phyloP scores from a whole-genome alignment of 1,139 yeast species.

The Yamadazyma dendronema region DNA sequence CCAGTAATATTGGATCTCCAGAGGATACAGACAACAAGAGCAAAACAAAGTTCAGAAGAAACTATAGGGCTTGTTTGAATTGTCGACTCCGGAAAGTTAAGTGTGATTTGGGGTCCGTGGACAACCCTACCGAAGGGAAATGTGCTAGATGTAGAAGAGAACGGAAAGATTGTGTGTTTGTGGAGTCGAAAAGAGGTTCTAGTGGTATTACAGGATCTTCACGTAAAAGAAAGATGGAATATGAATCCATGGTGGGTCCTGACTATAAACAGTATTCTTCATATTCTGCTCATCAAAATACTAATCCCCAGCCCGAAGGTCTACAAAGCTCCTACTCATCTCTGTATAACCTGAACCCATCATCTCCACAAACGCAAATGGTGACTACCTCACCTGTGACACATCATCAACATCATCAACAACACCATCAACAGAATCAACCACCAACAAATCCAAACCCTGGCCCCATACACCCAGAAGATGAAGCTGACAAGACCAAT shows the following conservation, averaged over 20 bases:
- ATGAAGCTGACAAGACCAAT: too few species aligned
- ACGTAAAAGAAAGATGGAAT: conserved; percentile 25
- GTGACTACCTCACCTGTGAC: neutral
- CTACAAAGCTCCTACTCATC: neutral
- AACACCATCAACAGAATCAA: neutral
- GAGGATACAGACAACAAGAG: neutral
- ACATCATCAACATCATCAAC: neutral
- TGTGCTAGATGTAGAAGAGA: conserved; percentile 85
- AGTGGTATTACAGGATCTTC: conserved; percentile 30
- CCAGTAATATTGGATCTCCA: neutral
- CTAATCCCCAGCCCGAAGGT: too few species aligned
- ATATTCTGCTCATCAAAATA: too few species aligned
- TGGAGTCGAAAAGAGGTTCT: conserved; percentile 62
- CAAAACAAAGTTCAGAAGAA: conserved; percentile 46
- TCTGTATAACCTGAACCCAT: neutral
- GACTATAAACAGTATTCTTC: neutral
- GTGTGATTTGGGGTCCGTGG: conserved; percentile 79
- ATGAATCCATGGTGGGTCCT: neutral
- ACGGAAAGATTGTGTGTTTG: conserved; percentile 76
- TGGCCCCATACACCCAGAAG: too few species aligned
- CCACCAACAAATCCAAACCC: neutral
- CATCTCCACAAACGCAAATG: neutral
- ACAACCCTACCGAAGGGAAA: conserved; percentile 74
- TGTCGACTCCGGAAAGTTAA: conserved; percentile 81
- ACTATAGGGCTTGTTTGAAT: conserved; percentile 79